Base-by-base conservation (phyloP, 1,284 basidiomycete genomes). In the Papiliotrema terrestris region DNA sequence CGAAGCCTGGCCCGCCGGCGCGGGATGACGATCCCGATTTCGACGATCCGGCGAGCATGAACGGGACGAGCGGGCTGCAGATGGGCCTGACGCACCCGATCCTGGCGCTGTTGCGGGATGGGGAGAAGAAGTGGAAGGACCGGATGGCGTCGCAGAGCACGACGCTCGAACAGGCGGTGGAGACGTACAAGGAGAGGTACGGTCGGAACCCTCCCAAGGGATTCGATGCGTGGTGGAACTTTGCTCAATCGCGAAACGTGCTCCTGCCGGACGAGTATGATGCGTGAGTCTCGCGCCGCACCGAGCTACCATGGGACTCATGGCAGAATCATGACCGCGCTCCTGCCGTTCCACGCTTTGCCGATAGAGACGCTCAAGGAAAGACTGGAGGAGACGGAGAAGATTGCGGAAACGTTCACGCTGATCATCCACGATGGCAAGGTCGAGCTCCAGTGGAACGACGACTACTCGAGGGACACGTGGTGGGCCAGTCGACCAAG, bases 101-200 rank as follows among this genome's bases (percentile, higher is more conserved):
- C 43, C 59, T 78, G 20, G 74, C 67, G 1, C 65, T 81, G 45
- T 68, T 81, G 48, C 64, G 72, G 43, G 69, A 78, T 19, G 80
- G 79, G 14, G 77, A 79, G 60, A 49, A 62, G 14, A 75, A 77
- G 50, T 81, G 80, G 80, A 70, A 75, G 43, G 57, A 65, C 13
- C 71, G 74, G 61, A 54, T 80, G 15, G 57, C 68, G 14, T 59
- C 66, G 54, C 80, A 81, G 72, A 77, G 74, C 56, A 74, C 70
- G 62, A 77, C 78, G 15, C 63, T 81, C 29, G 74, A 77, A 45
- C 71, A 80, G 59, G 79, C 79, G 8, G 79, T 78, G 3, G 56
- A 70, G 42, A 75, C 76, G 58, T 81, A 81, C 63, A 69, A 71
- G 51, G 62, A 66, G 49, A 66, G 74, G 47, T 79, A 79, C 68